Evolutionary conservation across 2,329 filamentous ascomycete genomes (phyloP).

Genomic region (Fusarium equiseti): DNA sequence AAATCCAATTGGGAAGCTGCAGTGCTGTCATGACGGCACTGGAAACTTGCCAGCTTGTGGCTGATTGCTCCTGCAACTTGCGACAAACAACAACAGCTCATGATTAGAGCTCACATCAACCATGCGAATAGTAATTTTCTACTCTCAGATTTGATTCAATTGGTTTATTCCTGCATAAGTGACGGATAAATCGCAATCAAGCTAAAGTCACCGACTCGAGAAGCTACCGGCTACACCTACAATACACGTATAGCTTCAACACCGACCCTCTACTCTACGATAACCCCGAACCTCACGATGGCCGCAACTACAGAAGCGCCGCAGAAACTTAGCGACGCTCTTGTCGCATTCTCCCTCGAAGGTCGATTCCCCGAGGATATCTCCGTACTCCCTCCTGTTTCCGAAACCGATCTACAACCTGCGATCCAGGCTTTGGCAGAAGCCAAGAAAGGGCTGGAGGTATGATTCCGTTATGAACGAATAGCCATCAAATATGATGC

Average conservation of each 20-base stretch:
- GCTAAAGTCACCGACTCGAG: conserved; percentile 2
- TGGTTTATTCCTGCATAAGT: neutral
- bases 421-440: conserved; percentile 55
- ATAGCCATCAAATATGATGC: conserved; percentile 20
- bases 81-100: conserved; percentile 39
- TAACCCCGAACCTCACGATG: conserved; percentile 43
- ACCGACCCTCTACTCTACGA: neutral
- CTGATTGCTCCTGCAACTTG: conserved; percentile 31
- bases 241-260: conserved; percentile 31
- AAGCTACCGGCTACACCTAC: neutral
- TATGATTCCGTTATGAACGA: conserved; percentile 40
- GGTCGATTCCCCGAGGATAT: conserved; percentile 58
- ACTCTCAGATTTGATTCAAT: neutral
- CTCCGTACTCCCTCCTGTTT: conserved; percentile 53
- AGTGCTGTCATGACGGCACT: conserved; percentile 37
- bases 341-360: conserved; percentile 57
- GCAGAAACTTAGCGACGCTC: conserved; percentile 54
- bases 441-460: conserved; percentile 56
- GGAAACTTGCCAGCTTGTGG: conserved; percentile 46
- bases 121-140: conserved; percentile 6
- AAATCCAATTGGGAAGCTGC: conserved; percentile 1
- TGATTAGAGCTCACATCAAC: conserved; percentile 10
- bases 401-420: conserved; percentile 54
- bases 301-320: conserved; percentile 46
- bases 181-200: neutral